Conservation (phyloP, 1,284 basidiomycete genomes). For the Lignosus rhinocerotis region DNA sequence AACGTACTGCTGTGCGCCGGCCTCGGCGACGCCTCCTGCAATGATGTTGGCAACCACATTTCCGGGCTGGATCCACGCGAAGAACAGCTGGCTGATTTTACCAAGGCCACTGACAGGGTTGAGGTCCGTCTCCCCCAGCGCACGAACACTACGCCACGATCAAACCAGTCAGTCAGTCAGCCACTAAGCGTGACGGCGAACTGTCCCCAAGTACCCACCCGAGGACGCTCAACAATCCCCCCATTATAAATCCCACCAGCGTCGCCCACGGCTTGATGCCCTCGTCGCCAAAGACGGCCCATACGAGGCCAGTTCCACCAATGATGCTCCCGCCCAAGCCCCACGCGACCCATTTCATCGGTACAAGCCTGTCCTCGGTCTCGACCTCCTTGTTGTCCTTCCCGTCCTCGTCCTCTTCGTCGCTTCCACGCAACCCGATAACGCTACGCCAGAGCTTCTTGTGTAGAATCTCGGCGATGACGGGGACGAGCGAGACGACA, state of each 20-base stretch:
- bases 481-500: slow-evolving; percentile 80
- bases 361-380: slow-evolving; percentile 80
- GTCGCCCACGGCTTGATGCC: slow-evolving; percentile 96
- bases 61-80: slow-evolving; percentile 92
- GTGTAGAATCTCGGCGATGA: slow-evolving; percentile 47
- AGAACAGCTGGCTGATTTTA: slow-evolving; percentile 92
- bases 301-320: slow-evolving; percentile 79
- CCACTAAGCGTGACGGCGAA: slow-evolving; percentile 8
- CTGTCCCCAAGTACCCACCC: slow-evolving; percentile 52
- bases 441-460: slow-evolving; percentile 23
- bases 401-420: slow-evolving; percentile 8
- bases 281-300: slow-evolving; percentile 84
- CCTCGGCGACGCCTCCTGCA: slow-evolving; percentile 94
- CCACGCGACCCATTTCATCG: slow-evolving; percentile 72
- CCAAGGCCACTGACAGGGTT: slow-evolving; percentile 94
- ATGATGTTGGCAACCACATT: slow-evolving; percentile 96
- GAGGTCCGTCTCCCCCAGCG: slow-evolving; percentile 90
- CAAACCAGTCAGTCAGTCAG: neutral
- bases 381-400: slow-evolving; percentile 74
- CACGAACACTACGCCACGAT: slow-evolving; percentile 55
- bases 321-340: slow-evolving; percentile 69
- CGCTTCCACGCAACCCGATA: slow-evolving; percentile 12
- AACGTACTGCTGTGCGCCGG: slow-evolving; percentile 88
- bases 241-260: slow-evolving; percentile 79
- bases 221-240: slow-evolving; percentile 82